Evolutionary conservation across 2,329 filamentous ascomycete genomes (phyloP).

Genomic region (Mycocentrospora acerina): DNA sequence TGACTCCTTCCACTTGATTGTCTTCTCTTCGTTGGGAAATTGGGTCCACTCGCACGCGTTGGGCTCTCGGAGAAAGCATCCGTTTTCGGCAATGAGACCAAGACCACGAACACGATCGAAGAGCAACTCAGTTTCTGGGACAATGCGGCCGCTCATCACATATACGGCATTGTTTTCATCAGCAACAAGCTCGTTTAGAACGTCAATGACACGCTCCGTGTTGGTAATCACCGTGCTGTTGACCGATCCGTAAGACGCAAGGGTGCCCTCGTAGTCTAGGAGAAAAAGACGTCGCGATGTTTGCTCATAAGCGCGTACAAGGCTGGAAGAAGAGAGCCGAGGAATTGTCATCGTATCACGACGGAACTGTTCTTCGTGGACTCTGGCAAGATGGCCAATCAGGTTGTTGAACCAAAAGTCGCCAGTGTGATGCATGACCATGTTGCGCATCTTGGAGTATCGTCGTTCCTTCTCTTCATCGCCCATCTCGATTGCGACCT

Average conservation of each 20-base stretch:
- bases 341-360: constrained; percentile 86
- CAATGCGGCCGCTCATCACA: constrained; percentile 86
- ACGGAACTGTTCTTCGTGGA: constrained; percentile 80
- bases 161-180: constrained; percentile 86
- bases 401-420: constrained; percentile 84
- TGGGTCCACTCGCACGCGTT: constrained; percentile 70
- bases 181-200: constrained; percentile 76
- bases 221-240: constrained; percentile 83
- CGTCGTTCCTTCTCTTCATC: constrained; percentile 71
- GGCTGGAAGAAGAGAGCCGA: constrained; percentile 68
- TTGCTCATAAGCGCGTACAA: constrained; percentile 66
- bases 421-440: constrained; percentile 80
- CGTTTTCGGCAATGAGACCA: constrained; percentile 92
- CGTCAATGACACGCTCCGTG: constrained; percentile 80
- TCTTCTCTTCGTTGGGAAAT: constrained; percentile 71
- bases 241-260: constrained; percentile 83
- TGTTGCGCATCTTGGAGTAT: constrained; percentile 72
- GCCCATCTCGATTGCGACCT: constrained; percentile 77
- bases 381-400: constrained; percentile 67
- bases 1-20: constrained; percentile 77
- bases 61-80: constrained; percentile 80
- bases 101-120: constrained; percentile 82
- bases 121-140: constrained; percentile 82
- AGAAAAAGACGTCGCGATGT: constrained; percentile 77
- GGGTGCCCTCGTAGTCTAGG: constrained; percentile 89